Percentiles rank a stretch among this genome's conserved stretches.
Conservation (phyloP, 495 filamentous ascomycete species). For the Xylaria bambusicola region DNA sequence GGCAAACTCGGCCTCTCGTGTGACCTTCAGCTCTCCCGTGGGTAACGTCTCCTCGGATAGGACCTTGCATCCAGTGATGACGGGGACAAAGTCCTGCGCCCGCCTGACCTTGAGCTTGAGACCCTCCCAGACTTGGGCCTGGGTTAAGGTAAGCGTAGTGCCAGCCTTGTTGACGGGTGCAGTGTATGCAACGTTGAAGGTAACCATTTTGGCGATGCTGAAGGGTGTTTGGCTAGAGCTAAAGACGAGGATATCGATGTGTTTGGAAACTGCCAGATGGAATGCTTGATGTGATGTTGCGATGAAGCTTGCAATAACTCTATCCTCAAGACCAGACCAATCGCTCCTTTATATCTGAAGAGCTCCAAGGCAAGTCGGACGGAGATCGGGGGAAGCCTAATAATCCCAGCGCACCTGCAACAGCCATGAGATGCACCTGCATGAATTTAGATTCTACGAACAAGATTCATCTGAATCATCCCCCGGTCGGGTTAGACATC, state of each 20-base stretch:
- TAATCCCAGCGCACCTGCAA: no score
- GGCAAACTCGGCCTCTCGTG: conserved; percentile 35
- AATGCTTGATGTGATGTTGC: neutral
- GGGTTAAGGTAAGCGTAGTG: conserved; percentile 32
- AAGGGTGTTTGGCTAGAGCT: neutral
- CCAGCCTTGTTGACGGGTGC: conserved; percentile 42
- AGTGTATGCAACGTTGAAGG: conserved; percentile 44
- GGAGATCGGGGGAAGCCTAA: conserved; percentile 15
- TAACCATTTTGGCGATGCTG: conserved; percentile 41
- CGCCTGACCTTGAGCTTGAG: conserved; percentile 42
- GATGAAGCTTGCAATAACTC: conserved; percentile 1
- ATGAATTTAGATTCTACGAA: no score
- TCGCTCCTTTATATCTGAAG: neutral
- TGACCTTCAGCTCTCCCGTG: conserved; percentile 24
- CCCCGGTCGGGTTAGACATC: no score
- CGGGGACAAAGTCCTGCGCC: conserved; percentile 43
- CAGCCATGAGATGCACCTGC: no score
- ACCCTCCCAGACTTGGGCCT: conserved; percentile 43
- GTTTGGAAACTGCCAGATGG: neutral
- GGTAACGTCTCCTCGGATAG: conserved; percentile 25
- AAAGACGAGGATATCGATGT: neutral
- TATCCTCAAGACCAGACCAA: neutral
- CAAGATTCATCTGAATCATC: no score
- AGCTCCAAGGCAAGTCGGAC: conserved; percentile 1
- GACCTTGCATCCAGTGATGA: conserved; percentile 39